phyloP scores from a whole-genome alignment of 2,329 filamentous ascomycete genomes.

The Nannizziopsis arthrosporioides region DNA sequence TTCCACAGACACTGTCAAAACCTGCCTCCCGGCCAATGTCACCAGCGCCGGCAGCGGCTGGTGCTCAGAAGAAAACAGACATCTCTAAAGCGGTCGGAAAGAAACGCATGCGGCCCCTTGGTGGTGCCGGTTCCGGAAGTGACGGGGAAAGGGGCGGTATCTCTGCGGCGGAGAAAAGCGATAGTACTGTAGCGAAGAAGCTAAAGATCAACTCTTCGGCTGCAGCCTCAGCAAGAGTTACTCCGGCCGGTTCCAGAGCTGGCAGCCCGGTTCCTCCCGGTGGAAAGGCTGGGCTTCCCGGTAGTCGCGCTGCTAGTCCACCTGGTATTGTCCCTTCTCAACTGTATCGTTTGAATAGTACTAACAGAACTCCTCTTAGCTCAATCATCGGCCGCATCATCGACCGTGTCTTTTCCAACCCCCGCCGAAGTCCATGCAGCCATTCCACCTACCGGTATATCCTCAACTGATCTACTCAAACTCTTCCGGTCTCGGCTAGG shows the following conservation, averaged over 20 bases:
- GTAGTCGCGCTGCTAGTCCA: slow-evolving; percentile 33
- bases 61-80: slow-evolving; percentile 5
- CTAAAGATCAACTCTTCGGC: slow-evolving; percentile 38
- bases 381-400: slow-evolving; percentile 6
- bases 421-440: slow-evolving; percentile 37
- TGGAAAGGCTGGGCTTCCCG: slow-evolving; percentile 19
- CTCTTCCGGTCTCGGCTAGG: slow-evolving; percentile 35
- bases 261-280: slow-evolving; percentile 33
- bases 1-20: slow-evolving; percentile 22
- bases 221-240: slow-evolving; percentile 27
- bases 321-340: slow-evolving; percentile 8
- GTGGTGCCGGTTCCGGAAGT: slow-evolving; percentile 40
- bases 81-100: slow-evolving; percentile 27
- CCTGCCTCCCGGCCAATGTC: slow-evolving; percentile 47
- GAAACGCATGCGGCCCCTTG: slow-evolving; percentile 35
- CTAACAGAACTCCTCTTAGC: neutral
- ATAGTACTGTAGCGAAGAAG: slow-evolving; percentile 37
- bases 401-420: slow-evolving; percentile 28
- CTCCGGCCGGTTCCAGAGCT: slow-evolving; percentile 39
- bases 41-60: slow-evolving; percentile 38
- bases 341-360: neutral
- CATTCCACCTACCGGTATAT: slow-evolving; percentile 36
- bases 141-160: slow-evolving; percentile 45
- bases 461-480: slow-evolving; percentile 34
- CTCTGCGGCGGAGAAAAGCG: slow-evolving; percentile 37